Evolutionary conservation across 306 rosid genomes (phyloP).

Genomic region (Trifolium subterraneum): DNA sequence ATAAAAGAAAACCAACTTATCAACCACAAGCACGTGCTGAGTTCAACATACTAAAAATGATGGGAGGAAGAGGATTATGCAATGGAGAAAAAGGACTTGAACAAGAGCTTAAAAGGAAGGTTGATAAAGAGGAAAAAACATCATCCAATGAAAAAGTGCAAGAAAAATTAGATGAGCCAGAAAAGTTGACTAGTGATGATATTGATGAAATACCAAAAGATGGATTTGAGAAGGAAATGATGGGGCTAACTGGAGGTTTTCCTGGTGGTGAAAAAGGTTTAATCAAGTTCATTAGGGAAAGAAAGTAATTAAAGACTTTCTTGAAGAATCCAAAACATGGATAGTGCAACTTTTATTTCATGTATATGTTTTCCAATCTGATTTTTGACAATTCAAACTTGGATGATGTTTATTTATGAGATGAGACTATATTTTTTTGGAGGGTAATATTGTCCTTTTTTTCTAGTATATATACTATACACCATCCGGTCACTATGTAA

Average conservation of each 20-base stretch:
- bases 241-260: conserved; percentile 95
- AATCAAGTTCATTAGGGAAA: conserved; percentile 59
- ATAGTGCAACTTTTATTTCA: conserved; percentile 15
- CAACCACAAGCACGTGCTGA: conserved; percentile 47
- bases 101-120: conserved; percentile 59
- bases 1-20: conserved; percentile 39
- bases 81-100: conserved; percentile 78
- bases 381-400: conserved; percentile 33
- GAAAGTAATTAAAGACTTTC: conserved; percentile 47
- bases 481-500: too few relatives aligned
- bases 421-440: too few relatives aligned
- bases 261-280: conserved; percentile 96
- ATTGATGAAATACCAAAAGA: conserved; percentile 52
- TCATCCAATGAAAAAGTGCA: conserved; percentile 25
- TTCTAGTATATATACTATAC: too few relatives aligned
- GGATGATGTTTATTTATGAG: conserved; percentile 28
- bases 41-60: conserved; percentile 63
- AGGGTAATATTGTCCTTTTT: too few relatives aligned
- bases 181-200: neutral
- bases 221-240: conserved; percentile 84
- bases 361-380: conserved; percentile 14
- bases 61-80: conserved; percentile 94
- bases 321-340: conserved; percentile 36
- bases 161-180: conserved; percentile 33
- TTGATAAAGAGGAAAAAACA: conserved; percentile 21